These are phyloP conservation scores for Yarrowia divulgata DNA, from an alignment of 805 yeast genomes.

Conservation along the genomic window DNA sequence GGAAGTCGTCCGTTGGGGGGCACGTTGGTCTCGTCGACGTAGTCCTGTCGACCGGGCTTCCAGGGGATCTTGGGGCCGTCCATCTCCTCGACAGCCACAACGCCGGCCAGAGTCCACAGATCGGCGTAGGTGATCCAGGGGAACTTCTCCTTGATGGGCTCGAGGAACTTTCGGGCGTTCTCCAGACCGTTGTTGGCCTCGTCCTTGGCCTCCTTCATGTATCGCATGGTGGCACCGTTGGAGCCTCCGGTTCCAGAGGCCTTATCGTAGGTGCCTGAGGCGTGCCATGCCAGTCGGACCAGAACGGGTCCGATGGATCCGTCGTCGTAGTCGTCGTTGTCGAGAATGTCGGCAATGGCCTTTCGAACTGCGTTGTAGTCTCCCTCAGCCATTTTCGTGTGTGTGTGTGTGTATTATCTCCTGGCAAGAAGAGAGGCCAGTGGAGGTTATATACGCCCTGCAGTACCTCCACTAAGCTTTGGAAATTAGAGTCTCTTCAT, in stretches of 20 bases:
- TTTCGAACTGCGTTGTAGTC: slow-evolving; percentile 54
- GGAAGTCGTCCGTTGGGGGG: slow-evolving; percentile 73
- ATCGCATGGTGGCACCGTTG: slow-evolving; percentile 64
- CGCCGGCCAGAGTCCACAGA: slow-evolving; percentile 77
- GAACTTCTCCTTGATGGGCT: slow-evolving; percentile 61
- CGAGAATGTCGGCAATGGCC: slow-evolving; percentile 50
- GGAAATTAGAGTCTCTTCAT: slow-evolving; percentile 13
- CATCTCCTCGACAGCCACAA: slow-evolving; percentile 65
- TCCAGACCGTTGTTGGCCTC: slow-evolving; percentile 60
- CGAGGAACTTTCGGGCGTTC: slow-evolving; percentile 62
- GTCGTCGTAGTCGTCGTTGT: slow-evolving; percentile 63
- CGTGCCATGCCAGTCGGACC: slow-evolving; percentile 86
- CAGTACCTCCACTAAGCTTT: slow-evolving; percentile 18
- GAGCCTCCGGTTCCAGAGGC: slow-evolving; percentile 61
- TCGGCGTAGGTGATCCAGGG: slow-evolving; percentile 73
- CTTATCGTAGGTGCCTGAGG: slow-evolving; percentile 77
- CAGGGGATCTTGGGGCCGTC: slow-evolving; percentile 75
- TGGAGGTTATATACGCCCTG: slow-evolving; percentile 32
- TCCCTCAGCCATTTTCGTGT: slow-evolving; percentile 42
- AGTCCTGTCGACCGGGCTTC: slow-evolving; percentile 76
- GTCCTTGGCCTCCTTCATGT: slow-evolving; percentile 54
- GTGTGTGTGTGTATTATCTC: neutral
- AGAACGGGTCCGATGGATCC: slow-evolving; percentile 79
- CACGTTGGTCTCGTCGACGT: slow-evolving; percentile 59
- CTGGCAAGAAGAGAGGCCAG: neutral